These are phyloP conservation scores for Podospora pseudoanserina DNA, from an alignment of 495 filamentous ascomycete species.

Conservation along the genomic window DNA sequence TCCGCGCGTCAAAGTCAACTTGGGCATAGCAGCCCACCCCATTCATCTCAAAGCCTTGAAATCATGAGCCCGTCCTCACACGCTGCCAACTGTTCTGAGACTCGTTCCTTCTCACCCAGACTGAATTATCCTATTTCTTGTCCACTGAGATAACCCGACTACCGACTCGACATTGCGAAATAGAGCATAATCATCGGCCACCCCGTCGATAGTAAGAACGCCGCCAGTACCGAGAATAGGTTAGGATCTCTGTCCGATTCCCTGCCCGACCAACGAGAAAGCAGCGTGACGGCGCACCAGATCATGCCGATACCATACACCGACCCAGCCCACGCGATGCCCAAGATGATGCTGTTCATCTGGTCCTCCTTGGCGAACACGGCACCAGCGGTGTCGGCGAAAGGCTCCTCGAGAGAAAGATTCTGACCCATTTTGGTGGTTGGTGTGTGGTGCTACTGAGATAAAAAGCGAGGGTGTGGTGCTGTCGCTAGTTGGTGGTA, in stretches of 20 bases:
- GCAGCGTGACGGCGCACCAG: conserved; percentile 31
- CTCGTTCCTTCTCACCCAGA: neutral
- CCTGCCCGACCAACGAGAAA: conserved; percentile 33
- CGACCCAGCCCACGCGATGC: conserved; percentile 28
- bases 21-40: neutral
- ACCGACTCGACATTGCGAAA: conserved; percentile 16
- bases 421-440: conserved; percentile 33
- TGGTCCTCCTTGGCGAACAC: conserved; percentile 25
- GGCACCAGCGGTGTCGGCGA: conserved; percentile 29
- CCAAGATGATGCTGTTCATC: conserved; percentile 31
- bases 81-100: neutral
- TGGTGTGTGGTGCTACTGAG: neutral
- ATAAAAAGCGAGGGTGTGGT: neutral
- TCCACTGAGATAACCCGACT: neutral
- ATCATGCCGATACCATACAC: conserved; percentile 38
- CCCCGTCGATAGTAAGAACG: conserved; percentile 28
- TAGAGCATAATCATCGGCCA: conserved; percentile 35
- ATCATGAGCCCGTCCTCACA: neutral
- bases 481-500: neutral
- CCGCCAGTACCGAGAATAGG: conserved; percentile 27
- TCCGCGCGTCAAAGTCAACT: neutral
- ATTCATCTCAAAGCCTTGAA: neutral
- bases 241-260: conserved; percentile 27
- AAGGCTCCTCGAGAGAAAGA: conserved; percentile 27
- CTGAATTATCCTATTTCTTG: too few relatives aligned